Evolutionary conservation across 2,329 filamentous ascomycete genomes (phyloP).

Genomic region (Aureobasidium leucospermi): DNA sequence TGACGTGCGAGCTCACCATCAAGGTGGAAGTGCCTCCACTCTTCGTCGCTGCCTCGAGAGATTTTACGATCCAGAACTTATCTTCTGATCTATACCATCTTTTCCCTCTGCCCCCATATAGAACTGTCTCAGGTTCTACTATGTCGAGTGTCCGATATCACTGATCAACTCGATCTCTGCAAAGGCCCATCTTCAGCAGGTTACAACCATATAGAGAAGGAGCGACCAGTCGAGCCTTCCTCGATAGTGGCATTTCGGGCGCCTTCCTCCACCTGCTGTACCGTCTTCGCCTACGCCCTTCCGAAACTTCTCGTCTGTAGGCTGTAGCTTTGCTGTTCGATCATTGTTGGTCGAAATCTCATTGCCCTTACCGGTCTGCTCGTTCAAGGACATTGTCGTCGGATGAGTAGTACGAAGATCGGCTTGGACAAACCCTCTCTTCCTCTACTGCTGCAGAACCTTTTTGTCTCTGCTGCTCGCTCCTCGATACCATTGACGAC

Average conservation of each 20-base stretch:
- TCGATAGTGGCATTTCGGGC: neutral
- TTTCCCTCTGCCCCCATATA: neutral
- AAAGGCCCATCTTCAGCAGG: neutral
- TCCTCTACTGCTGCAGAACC: too few species aligned
- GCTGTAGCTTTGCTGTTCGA: too few species aligned
- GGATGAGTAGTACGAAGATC: too few species aligned
- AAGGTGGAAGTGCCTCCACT: neutral
- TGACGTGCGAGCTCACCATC: slow-evolving; percentile 13
- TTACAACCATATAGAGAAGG: neutral
- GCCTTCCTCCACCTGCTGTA: neutral
- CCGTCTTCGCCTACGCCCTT: too few species aligned
- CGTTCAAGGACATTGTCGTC: too few species aligned
- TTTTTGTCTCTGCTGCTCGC: too few species aligned
- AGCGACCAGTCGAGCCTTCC: neutral
- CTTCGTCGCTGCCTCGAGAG: neutral
- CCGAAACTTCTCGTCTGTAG: too few species aligned
- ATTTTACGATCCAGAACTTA: neutral
- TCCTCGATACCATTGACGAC: too few species aligned
- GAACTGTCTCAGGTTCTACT: neutral
- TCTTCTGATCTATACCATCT: neutral
- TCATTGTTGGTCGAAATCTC: too few species aligned
- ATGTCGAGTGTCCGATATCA: neutral
- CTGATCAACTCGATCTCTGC: slow-evolving; percentile 8
- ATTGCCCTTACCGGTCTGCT: too few species aligned
- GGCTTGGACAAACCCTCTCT: too few species aligned